phyloP scores from a whole-genome alignment of 768 basidiomycete species.

The Cubamyces lactineus region DNA sequence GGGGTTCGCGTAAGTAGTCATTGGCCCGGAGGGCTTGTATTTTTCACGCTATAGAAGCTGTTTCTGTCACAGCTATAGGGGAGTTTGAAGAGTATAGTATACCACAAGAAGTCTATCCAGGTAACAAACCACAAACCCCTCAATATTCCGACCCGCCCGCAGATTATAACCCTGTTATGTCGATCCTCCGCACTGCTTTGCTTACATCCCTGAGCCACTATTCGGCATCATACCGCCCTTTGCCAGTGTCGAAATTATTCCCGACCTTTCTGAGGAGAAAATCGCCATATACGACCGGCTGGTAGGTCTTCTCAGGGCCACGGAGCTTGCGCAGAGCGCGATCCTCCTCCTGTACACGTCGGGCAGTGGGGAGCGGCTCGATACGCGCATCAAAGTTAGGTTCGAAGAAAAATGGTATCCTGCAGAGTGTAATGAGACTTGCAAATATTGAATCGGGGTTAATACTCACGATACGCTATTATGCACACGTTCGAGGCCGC shows the following conservation, averaged over 20 bases:
- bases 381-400: constrained; percentile 80
- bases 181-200: no score
- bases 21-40: constrained; percentile 11
- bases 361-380: constrained; percentile 63
- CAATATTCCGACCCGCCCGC: not conserved
- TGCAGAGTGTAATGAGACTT: constrained; percentile 32
- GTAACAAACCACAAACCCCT: no score
- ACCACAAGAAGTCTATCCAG: not conserved
- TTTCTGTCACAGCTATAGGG: not conserved
- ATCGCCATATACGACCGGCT: constrained; percentile 73
- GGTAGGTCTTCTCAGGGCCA: constrained; percentile 37
- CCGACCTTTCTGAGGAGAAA: constrained; percentile 76
- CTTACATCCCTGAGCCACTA: not conserved
- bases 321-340: constrained; percentile 22
- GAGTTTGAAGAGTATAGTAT: not conserved
- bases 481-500: no score
- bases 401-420: constrained; percentile 94
- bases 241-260: constrained; percentile 62
- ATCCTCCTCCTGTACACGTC: constrained; percentile 45
- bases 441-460: not conserved
- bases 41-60: constrained; percentile 3
- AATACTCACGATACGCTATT: constrained; percentile 73
- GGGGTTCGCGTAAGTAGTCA: not conserved
- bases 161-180: not conserved
- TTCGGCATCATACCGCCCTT: constrained; percentile 36